A percentile compares a stretch with the other conserved stretches of the same genome.
phyloP scores from a whole-genome alignment of 1,284 basidiomycete species.

The Tilletia indica region DNA sequence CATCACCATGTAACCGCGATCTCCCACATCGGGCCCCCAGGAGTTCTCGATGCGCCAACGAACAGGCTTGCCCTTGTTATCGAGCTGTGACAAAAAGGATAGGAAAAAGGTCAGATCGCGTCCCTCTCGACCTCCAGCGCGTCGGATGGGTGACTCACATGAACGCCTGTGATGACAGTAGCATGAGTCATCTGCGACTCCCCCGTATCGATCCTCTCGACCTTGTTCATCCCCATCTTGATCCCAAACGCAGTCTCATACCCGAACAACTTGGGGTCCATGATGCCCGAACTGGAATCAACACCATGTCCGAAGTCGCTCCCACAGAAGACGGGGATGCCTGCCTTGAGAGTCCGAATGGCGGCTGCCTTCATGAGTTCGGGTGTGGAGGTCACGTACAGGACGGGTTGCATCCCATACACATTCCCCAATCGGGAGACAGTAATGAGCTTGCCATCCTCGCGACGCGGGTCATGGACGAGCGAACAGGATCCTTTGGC shows the following conservation, averaged over 20 bases:
- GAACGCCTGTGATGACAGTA: conserved; percentile 57
- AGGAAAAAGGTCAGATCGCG: neutral
- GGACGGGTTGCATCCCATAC: conserved; percentile 77
- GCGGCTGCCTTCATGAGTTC: conserved; percentile 74
- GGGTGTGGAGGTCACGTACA: conserved; percentile 81
- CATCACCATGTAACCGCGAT: conserved; percentile 88
- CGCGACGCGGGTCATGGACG: conserved; percentile 89
- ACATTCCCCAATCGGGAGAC: conserved; percentile 90
- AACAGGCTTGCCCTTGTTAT: conserved; percentile 67
- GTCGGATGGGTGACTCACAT: conserved; percentile 11
- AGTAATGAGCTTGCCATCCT: conserved; percentile 79
- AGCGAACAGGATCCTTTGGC: conserved; percentile 77
- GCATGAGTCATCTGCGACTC: conserved; percentile 89
- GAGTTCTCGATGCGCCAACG: conserved; percentile 94
- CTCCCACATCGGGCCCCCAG: conserved; percentile 74
- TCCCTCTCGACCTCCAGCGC: neutral
- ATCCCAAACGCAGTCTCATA: conserved; percentile 64
- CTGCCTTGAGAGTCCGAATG: conserved; percentile 72
- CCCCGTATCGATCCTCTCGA: conserved; percentile 74
- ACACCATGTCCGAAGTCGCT: conserved; percentile 79
- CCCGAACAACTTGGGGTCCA: conserved; percentile 80
- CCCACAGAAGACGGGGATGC: conserved; percentile 89
- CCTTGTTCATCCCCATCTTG: conserved; percentile 69
- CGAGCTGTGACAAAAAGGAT: conserved; percentile 21
- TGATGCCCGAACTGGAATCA: conserved; percentile 65